Conservation (phyloP, 331 rosid species). For the Quercus lobata region DNA sequence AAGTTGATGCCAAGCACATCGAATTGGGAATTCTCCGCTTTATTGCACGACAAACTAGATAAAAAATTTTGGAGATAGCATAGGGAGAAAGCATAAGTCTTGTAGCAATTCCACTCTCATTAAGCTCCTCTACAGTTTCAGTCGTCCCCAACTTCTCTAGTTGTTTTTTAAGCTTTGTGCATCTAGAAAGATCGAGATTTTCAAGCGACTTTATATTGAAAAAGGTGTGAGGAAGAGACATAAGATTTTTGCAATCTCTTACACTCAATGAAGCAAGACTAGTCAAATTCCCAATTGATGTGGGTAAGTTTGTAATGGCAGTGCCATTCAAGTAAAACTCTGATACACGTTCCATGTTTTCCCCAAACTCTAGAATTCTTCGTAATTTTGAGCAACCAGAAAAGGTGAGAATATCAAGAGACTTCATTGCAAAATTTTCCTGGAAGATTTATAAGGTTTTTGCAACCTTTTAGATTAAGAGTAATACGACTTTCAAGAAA, state of each 20-base stretch:
- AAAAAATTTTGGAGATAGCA: no score
- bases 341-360: background rate
- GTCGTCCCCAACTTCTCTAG: no score
- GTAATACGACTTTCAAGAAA: background rate
- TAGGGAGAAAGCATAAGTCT: no score
- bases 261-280: background rate
- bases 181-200: background rate
- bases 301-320: no score
- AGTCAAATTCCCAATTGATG: no score
- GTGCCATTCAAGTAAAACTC: background rate
- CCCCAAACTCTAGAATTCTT: constrained; percentile 12
- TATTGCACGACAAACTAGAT: no score
- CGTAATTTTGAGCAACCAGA: constrained; percentile 12
- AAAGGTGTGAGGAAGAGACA: background rate
- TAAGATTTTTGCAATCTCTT: constrained; percentile 2
- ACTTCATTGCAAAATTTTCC: background rate
- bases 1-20: no score
- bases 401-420: constrained; percentile 11
- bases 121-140: no score
- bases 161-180: no score
- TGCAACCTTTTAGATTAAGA: constrained; percentile 10
- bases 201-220: constrained; percentile 12
- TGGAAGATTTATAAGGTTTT: constrained; percentile 13
- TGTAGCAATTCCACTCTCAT: no score
- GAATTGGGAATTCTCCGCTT: no score